These are phyloP conservation scores for Suillus subalutaceus DNA, from an alignment of 768 basidiomycete genomes.

Conservation along the genomic window DNA sequence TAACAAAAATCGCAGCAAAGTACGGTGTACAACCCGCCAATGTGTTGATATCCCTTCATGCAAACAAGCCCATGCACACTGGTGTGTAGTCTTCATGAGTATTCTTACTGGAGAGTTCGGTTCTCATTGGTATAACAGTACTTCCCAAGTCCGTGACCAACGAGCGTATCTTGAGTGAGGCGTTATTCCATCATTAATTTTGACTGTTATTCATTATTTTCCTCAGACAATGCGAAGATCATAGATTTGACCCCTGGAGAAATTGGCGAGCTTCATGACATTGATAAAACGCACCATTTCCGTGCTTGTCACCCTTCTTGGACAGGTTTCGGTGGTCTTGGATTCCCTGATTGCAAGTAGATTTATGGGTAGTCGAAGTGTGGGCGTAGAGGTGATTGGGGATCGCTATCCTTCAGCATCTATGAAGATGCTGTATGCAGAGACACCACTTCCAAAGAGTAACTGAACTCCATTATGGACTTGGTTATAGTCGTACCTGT, in stretches of 20 bases:
- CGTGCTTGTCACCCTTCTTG: conserved; percentile 66
- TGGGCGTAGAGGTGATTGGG: background rate
- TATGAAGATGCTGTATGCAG: background rate
- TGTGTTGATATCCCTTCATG: conserved; percentile 72
- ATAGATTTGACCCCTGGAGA: conserved; percentile 66
- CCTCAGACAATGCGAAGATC: conserved; percentile 57
- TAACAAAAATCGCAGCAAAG: conserved; percentile 64
- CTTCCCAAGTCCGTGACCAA: conserved; percentile 79
- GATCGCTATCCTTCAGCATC: background rate
- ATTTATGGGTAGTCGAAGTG: background rate
- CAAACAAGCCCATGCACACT: conserved; percentile 61
- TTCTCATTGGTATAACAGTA: conserved; percentile 39
- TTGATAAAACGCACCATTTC: conserved; percentile 66
- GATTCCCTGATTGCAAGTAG: conserved; percentile 58
- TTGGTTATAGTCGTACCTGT: background rate
- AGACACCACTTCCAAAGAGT: background rate
- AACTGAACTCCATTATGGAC: background rate
- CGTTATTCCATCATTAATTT: background rate
- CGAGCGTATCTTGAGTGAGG: conserved; percentile 58
- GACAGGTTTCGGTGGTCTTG: conserved; percentile 64
- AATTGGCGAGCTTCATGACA: conserved; percentile 54
- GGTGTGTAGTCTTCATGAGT: conserved; percentile 35
- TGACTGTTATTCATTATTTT: conserved; percentile 6
- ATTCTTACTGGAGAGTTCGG: conserved; percentile 17
- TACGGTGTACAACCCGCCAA: conserved; percentile 63